Conservation (phyloP, 495 filamentous ascomycete genomes). For the Chaetomidium leptoderma region DNA sequence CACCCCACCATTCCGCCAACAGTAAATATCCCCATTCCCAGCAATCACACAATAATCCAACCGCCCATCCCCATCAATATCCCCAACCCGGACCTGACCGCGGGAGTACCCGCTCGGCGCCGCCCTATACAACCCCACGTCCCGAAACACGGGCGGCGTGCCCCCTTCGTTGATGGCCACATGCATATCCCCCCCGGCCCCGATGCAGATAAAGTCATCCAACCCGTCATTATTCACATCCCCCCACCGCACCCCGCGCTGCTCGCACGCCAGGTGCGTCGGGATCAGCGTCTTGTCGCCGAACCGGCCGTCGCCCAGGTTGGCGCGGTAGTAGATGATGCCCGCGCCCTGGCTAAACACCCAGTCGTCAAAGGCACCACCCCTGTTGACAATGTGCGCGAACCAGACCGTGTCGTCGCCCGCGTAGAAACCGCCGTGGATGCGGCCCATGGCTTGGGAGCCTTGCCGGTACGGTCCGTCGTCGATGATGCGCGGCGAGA, state of each 20-base stretch:
- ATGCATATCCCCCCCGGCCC: constrained; percentile 18
- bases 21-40: constrained; percentile 20
- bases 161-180: constrained; percentile 21
- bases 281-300: constrained; percentile 14
- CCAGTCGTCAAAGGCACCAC: constrained; percentile 21
- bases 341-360: constrained; percentile 10
- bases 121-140: neutral
- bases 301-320: constrained; percentile 16
- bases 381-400: constrained; percentile 17
- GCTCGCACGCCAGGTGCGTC: constrained; percentile 12
- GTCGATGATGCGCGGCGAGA: constrained; percentile 1
- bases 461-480: constrained; percentile 16
- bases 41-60: constrained; percentile 24
- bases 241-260: constrained; percentile 19
- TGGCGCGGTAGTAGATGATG: neutral
- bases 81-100: constrained; percentile 19
- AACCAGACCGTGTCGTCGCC: constrained; percentile 21
- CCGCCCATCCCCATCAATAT: constrained; percentile 34
- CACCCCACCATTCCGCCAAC: constrained; percentile 30
- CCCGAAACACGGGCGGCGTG: constrained; percentile 6
- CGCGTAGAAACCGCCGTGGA: constrained; percentile 16
- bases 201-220: constrained; percentile 40
- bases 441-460: constrained; percentile 5
- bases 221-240: constrained; percentile 28
- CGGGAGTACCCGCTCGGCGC: constrained; percentile 3